Percentiles rank a stretch among this genome's conserved stretches.
These are phyloP conservation scores for Endocalyx cinctus DNA, from an alignment of 2,329 filamentous ascomycete species.

Conservation along the genomic window DNA sequence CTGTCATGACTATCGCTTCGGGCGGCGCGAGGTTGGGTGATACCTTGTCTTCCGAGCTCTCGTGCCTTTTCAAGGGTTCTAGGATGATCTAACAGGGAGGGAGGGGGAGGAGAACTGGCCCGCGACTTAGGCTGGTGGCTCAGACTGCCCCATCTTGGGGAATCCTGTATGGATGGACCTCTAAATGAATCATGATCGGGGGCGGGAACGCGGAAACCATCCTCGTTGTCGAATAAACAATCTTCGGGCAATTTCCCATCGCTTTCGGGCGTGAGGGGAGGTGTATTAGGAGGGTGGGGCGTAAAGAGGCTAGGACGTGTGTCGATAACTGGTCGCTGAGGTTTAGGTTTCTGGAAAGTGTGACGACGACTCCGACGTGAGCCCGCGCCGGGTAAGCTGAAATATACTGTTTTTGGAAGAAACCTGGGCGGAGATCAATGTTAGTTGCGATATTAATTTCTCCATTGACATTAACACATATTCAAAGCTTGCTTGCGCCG, in stretches of 20 bases:
- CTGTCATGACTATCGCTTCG: conserved; percentile 62
- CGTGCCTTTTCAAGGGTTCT: conserved; percentile 53
- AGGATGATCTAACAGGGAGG: conserved; percentile 67
- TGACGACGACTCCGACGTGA: conserved; percentile 30
- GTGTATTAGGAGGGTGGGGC: conserved; percentile 44
- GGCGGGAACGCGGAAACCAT: conserved; percentile 54
- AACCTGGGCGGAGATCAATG: conserved; percentile 65
- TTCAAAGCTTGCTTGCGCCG: no score
- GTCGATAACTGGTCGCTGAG: conserved; percentile 24
- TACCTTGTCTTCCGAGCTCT: conserved; percentile 52
- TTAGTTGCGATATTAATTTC: no score
- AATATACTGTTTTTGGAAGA: conserved; percentile 87
- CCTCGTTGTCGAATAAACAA: conserved; percentile 51
- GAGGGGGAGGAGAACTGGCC: conserved; percentile 68
- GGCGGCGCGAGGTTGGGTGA: conserved; percentile 49
- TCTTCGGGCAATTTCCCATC: conserved; percentile 34
- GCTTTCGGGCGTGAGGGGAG: conserved; percentile 50
- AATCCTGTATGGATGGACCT: conserved; percentile 68
- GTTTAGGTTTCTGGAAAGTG: conserved; percentile 20
- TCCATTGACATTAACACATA: no score
- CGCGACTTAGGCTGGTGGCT: conserved; percentile 75
- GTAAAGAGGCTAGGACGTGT: conserved; percentile 51
- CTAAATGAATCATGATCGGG: conserved; percentile 42
- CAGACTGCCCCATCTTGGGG: conserved; percentile 71
- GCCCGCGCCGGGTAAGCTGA: conserved; percentile 60